Evolutionary conservation across 768 basidiomycete genomes (phyloP).

Genomic region (Lactarius quietus): DNA sequence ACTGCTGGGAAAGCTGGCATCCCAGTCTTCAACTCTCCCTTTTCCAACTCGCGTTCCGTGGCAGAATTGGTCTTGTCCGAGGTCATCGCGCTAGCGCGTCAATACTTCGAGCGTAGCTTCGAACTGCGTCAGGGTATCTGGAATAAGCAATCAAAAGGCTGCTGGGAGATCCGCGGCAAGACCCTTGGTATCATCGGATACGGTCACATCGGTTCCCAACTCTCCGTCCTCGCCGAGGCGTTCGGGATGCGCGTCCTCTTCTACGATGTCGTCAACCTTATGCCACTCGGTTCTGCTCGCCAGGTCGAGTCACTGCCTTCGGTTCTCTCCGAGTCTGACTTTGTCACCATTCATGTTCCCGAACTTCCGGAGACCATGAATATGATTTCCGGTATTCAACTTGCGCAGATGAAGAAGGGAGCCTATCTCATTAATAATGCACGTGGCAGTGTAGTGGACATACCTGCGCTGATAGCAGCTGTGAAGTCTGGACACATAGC

Average conservation of each 20-base stretch:
- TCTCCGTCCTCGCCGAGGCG: slow-evolving; percentile 94
- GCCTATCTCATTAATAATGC: slow-evolving; percentile 98
- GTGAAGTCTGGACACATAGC: slow-evolving; percentile 86
- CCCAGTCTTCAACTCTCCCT: slow-evolving; percentile 98
- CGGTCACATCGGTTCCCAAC: slow-evolving; percentile 96
- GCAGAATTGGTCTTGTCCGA: slow-evolving; percentile 97
- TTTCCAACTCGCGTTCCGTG: slow-evolving; percentile 98
- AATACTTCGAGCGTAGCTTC: slow-evolving; percentile 81
- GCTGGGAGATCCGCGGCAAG: slow-evolving; percentile 98
- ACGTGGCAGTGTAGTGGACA: slow-evolving; percentile 92
- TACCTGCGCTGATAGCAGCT: slow-evolving; percentile 80
- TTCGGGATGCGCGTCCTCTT: slow-evolving; percentile 96
- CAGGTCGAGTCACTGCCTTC: slow-evolving; percentile 78
- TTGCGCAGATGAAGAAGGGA: slow-evolving; percentile 91
- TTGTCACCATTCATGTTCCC: slow-evolving; percentile 94
- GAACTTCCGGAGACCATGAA: slow-evolving; percentile 95
- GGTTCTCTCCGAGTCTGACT: slow-evolving; percentile 80
- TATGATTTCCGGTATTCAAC: slow-evolving; percentile 77
- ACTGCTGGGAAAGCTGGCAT: slow-evolving; percentile 85
- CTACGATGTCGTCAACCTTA: slow-evolving; percentile 92
- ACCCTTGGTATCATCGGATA: slow-evolving; percentile 97
- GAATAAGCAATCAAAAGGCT: slow-evolving; percentile 99
- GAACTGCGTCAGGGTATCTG: slow-evolving; percentile 90
- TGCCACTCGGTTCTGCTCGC: slow-evolving; percentile 93
- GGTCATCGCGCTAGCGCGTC: slow-evolving; percentile 89